A percentile compares a stretch with the other conserved stretches of the same genome.
These are phyloP conservation scores for Mortierella sp. DNA, from an alignment of 371 early-diverging fungal species.

Conservation along the genomic window DNA sequence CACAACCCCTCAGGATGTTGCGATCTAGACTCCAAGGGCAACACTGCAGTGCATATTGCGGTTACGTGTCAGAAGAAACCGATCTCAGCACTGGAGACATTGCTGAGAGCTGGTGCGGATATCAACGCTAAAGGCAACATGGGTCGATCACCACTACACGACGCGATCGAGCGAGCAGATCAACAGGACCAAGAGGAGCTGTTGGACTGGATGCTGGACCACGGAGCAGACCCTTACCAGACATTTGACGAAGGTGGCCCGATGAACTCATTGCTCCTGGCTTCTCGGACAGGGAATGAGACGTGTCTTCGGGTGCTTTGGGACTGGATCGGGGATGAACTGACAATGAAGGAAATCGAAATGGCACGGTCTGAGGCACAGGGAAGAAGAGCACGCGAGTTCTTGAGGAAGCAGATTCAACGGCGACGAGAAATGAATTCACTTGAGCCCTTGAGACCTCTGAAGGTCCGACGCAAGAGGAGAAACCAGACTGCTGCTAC, in stretches of 20 bases:
- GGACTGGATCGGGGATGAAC: constrained; percentile 56
- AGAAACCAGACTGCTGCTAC: constrained; percentile 1
- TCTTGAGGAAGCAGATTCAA: constrained; percentile 52
- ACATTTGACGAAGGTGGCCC: constrained; percentile 42
- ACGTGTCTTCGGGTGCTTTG: constrained; percentile 41
- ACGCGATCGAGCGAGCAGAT: constrained; percentile 48
- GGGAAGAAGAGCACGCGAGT: constrained; percentile 48
- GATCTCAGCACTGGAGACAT: constrained; percentile 32
- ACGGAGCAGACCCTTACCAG: constrained; percentile 54
- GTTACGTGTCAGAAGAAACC: constrained; percentile 50
- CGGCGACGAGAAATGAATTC: constrained; percentile 52
- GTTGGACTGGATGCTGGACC: constrained; percentile 54
- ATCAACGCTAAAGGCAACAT: constrained; percentile 44
- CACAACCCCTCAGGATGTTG: constrained; percentile 40
- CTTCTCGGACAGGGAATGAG: constrained; percentile 47
- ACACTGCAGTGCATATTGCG: constrained; percentile 48
- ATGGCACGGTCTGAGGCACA: constrained; percentile 51
- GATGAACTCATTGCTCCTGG: constrained; percentile 44
- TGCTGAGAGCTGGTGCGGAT: constrained; percentile 44
- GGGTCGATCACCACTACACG: constrained; percentile 49
- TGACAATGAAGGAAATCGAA: constrained; percentile 55
- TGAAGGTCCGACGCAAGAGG: constrained; percentile 33
- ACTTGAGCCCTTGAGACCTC: constrained; percentile 26
- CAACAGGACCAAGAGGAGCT: constrained; percentile 44
- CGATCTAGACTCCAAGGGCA: constrained; percentile 42